Conservation (phyloP, 2,329 filamentous ascomycete genomes). For the Fusarium metavorans region DNA sequence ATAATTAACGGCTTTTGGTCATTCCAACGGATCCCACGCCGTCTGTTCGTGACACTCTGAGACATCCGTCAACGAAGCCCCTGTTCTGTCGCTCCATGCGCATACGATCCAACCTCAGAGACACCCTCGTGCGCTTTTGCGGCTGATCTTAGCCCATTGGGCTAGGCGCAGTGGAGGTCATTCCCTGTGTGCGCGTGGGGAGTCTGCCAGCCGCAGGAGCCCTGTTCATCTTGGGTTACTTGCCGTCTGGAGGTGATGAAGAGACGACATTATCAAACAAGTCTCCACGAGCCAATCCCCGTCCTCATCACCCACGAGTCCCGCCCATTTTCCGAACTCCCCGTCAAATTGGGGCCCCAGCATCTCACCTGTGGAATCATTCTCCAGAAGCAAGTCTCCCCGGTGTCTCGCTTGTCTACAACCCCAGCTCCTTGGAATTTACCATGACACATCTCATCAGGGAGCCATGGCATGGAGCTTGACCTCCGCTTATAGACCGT, state of each 20-base stretch:
- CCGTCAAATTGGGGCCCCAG: conserved; percentile 37
- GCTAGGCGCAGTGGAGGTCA: conserved; percentile 14
- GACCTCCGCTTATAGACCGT: neutral
- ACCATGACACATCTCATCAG: conserved; percentile 32
- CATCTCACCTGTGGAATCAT: conserved; percentile 12
- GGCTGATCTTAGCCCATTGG: conserved; percentile 2
- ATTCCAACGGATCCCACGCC: neutral
- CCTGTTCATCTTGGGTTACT: conserved; percentile 11
- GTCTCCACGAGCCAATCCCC: conserved; percentile 27
- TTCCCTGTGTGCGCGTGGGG: conserved; percentile 7
- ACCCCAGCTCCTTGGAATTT: conserved; percentile 24
- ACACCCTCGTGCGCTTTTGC: conserved; percentile 17
- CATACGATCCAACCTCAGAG: conserved; percentile 24
- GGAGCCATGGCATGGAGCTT: neutral
- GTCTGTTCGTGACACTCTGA: conserved; percentile 18
- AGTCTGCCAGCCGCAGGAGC: conserved; percentile 2
- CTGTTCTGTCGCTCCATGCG: conserved; percentile 2
- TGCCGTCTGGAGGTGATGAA: conserved; percentile 17
- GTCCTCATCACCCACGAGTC: conserved; percentile 6
- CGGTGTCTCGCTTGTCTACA: conserved; percentile 35
- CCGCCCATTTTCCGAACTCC: conserved; percentile 38
- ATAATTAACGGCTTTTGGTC: conserved; percentile 18
- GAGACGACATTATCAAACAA: conserved; percentile 27
- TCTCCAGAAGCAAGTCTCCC: conserved; percentile 39
- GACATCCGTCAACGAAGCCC: conserved; percentile 11